Evolutionary conservation across 2,329 filamentous ascomycete species (phyloP), one percentile per base, ranked within the genome.

Genomic region (Ceratocystis destructans): DNA sequence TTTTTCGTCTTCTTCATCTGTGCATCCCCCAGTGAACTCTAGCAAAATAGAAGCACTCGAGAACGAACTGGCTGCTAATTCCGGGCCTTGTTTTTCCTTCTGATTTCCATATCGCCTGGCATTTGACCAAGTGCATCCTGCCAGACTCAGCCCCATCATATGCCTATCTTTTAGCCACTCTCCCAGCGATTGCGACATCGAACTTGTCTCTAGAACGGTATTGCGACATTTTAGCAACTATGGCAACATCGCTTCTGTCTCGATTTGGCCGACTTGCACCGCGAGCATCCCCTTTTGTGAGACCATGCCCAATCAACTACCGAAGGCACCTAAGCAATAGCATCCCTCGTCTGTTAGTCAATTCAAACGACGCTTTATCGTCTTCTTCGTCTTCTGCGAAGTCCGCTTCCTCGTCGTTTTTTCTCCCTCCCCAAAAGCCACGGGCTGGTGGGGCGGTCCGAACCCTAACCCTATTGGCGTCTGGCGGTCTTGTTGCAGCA

Each of bases 381-480:
- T 22, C 62, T 12, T 50, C 28, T 31, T 22, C n/a, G 31, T 15
- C n/a, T 5, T 25, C 33, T 1, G 6, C 15, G 2, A 62, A 62
- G 2, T 22, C 59, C 6, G 17, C 45, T 28, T 22, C 33, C 6
- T 22, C 25, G 12, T 25, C 59, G 22, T 25, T 17, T 31, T n/a
- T 5, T 37, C 20, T 20, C 33, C n/a, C 22, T 31, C 28, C n/a
- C 22, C 6, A 59, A 22, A 61, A 50, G 50, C n/a, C 44, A 28
- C 44, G 15, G 7, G 44, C 61, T 25, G 41, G 33, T 61, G 53
- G 64, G 53, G 53, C 64, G 33, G 48, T 65, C 45, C 33, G 44
- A 66, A 68, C 66, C 66, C 66, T 68, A 68, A 68, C 66, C 66
- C 66, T 68, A 64, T 8, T 68, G n/a, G 67, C 67, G 6, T 68